Conservation (phyloP, 164 flowering plant genomes). For the Berberis thunbergii region DNA sequence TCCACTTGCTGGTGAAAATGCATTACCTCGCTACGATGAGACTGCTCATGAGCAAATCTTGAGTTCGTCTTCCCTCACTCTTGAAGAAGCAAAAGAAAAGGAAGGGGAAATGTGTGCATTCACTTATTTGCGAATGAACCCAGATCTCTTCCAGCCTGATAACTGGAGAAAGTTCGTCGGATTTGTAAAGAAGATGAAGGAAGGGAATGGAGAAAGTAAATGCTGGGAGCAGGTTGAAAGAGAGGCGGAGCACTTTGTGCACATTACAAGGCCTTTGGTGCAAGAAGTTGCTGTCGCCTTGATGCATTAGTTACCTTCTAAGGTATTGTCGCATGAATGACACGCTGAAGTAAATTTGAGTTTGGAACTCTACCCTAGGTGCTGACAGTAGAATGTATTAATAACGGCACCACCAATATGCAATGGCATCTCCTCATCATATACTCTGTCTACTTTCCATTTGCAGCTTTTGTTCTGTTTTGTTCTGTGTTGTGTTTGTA, state of each 20-base stretch:
- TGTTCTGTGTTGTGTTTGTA: too few species aligned
- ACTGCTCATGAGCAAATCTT: conserved; percentile 71
- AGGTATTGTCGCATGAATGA: neutral
- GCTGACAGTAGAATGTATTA: too few species aligned
- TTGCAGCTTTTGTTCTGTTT: too few species aligned
- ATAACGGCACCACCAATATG: too few species aligned
- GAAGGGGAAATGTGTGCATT: conserved; percentile 76
- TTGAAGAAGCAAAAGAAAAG: conserved; percentile 17
- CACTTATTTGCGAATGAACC: conserved; percentile 88
- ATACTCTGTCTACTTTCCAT: too few species aligned
- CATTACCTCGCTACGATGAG: conserved; percentile 76
- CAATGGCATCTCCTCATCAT: too few species aligned
- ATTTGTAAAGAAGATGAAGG: conserved; percentile 79
- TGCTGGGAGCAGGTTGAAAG: conserved; percentile 76
- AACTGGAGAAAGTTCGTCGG: conserved; percentile 77
- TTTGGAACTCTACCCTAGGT: too few species aligned
- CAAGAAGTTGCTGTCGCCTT: conserved; percentile 71
- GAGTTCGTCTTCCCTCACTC: conserved; percentile 31
- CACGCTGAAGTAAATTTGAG: too few species aligned
- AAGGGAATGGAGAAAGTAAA: conserved; percentile 36
- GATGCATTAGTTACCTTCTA: conserved; percentile 18
- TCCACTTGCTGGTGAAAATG: conserved; percentile 94
- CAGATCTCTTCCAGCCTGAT: conserved; percentile 61
- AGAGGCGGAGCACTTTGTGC: conserved; percentile 77
- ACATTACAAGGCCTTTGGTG: conserved; percentile 57